Base-by-base conservation (phyloP, 148 eudicot genomes). In the Fagopyrum homotropicum region DNA sequence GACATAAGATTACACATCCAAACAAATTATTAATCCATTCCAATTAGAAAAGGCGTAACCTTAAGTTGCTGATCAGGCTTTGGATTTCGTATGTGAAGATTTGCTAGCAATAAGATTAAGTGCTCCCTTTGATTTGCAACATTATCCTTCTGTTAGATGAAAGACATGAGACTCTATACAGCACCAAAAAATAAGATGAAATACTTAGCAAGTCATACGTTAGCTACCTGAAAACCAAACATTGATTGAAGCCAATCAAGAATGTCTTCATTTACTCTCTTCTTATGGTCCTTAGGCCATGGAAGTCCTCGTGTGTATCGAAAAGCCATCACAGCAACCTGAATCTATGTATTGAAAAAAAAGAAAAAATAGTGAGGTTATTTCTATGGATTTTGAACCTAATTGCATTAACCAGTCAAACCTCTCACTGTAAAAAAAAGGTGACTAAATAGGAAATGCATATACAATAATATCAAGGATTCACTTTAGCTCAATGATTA, bases 221-320 rank as follows among this genome's bases (percentile, higher is more conserved):
- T 6, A 57, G 69, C 51, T 73, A 86, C 92, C 92, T 86, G 89
- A 80, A 89, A 89, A 56, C 90, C 89, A 80, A 89, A 89, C 89
- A 86, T 82, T 8, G 83, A 77, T 77, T 85, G 89, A 61, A 89
- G 88, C 92, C 88, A 89, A 68, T 86, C 90, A 54, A 89, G 75
- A 72, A 86, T 75, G 59, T 89, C 90, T 81, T 83, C 92, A 83
- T 86, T 85, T 30, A 35, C 81, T 80, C 82, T 86, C 73, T 81
- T 85, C 64, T 79, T 86, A 69, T 82, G 75, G 57, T 81, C 88
- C 78, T 82, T 84, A 48, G 90, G 88, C 92, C 90, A 89, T 45
- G 89, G 88, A 45, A 89, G 87, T 55, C 92, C 92, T 75, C 90
- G 80, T 63, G 83, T 86, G 59, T 86, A 85, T 64, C 87, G 86